phyloP scores from a whole-genome alignment of 305 asterid genomes.

The Caryopteris hybrid region DNA sequence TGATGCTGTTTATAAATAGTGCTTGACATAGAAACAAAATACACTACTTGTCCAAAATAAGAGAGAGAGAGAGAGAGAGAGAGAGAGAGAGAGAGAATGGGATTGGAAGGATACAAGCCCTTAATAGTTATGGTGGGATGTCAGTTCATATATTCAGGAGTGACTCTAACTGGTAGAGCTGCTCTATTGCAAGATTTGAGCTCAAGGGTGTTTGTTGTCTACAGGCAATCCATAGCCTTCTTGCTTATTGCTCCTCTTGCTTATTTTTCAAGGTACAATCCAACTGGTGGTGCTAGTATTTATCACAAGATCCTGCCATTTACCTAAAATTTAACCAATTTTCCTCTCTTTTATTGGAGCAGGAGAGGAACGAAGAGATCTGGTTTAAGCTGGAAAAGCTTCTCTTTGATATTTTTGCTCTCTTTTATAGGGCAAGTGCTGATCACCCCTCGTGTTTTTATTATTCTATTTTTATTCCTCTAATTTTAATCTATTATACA shows the following conservation, averaged over 20 bases:
- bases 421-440: constrained; percentile 53
- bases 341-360: background rate
- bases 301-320: too few species aligned
- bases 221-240: constrained; percentile 54
- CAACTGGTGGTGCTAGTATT: too few species aligned
- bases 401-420: constrained; percentile 43
- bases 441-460: background rate
- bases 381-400: constrained; percentile 46
- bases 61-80: background rate
- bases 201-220: constrained; percentile 63
- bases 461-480: background rate
- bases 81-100: constrained; percentile 35
- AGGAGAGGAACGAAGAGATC: constrained; percentile 38
- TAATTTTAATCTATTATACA: too few species aligned
- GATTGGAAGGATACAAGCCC: constrained; percentile 36
- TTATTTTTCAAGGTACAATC: constrained; percentile 33
- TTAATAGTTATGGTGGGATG: constrained; percentile 37
- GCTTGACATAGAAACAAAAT: too few species aligned
- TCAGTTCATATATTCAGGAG: constrained; percentile 46
- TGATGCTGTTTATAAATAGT: background rate
- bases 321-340: background rate
- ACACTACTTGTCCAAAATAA: background rate
- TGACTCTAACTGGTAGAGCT: constrained; percentile 38
- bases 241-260: constrained; percentile 60
- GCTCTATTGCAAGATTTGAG: constrained; percentile 51